phyloP scores from a whole-genome alignment of 2,329 filamentous ascomycete genomes.

The Beauveria medogensis region DNA sequence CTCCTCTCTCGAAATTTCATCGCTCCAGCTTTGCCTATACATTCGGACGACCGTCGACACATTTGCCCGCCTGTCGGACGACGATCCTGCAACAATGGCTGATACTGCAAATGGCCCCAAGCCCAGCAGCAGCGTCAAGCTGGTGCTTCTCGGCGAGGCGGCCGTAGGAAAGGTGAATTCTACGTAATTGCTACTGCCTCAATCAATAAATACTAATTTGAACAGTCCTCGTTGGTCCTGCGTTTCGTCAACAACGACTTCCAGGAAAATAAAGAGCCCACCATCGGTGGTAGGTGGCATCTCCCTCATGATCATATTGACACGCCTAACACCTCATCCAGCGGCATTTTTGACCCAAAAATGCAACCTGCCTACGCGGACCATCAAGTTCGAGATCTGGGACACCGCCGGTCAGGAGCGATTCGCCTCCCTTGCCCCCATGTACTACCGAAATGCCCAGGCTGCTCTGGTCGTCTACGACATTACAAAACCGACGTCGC shows the following conservation, averaged over 20 bases:
- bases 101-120: slow-evolving; percentile 61
- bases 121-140: slow-evolving; percentile 99
- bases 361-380: slow-evolving; percentile 88
- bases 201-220: slow-evolving; percentile 14
- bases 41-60: background rate
- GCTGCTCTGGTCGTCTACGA: slow-evolving; percentile 97
- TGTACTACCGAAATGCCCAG: slow-evolving; percentile 99
- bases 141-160: slow-evolving; percentile 93
- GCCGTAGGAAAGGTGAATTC: slow-evolving; percentile 93
- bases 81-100: slow-evolving; percentile 24
- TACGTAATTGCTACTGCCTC: background rate
- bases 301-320: background rate
- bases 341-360: slow-evolving; percentile 98
- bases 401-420: slow-evolving; percentile 97
- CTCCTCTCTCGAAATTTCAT: background rate
- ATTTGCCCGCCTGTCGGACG: background rate
- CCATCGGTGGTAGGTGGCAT: slow-evolving; percentile 73
- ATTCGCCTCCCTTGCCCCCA: slow-evolving; percentile 90
- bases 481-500: slow-evolving; percentile 89
- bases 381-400: slow-evolving; percentile 94
- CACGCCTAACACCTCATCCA: slow-evolving; percentile 26
- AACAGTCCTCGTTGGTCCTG: slow-evolving; percentile 87
- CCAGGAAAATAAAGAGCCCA: slow-evolving; percentile 99
- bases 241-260: slow-evolving; percentile 99
- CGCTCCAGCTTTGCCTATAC: background rate